Conservation (phyloP, 495 filamentous ascomycete species). For the Platismatia glauca region DNA sequence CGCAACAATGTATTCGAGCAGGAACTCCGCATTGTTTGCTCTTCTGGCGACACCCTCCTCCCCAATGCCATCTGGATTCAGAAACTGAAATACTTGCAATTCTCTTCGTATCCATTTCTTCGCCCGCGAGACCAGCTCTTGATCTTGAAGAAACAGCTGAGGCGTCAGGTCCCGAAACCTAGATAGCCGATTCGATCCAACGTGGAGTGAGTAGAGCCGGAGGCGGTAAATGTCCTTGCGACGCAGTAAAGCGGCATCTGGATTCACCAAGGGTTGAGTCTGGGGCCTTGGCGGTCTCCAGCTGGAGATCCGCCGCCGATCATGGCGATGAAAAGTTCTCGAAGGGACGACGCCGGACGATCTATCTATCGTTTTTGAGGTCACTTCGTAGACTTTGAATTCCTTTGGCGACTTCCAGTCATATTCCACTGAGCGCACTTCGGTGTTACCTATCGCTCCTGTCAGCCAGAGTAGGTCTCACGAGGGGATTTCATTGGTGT, state of each 20-base stretch:
- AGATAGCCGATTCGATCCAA: slow-evolving; percentile 76
- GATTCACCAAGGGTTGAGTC: slow-evolving; percentile 22
- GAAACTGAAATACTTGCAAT: slow-evolving; percentile 75
- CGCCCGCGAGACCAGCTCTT: slow-evolving; percentile 70
- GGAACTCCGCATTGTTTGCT: slow-evolving; percentile 74
- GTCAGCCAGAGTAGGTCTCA: slow-evolving; percentile 18
- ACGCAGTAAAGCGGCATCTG: slow-evolving; percentile 52
- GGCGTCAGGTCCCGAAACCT: slow-evolving; percentile 71
- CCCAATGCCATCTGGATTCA: slow-evolving; percentile 36
- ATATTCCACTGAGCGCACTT: slow-evolving; percentile 61
- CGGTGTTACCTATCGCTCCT: slow-evolving; percentile 45
- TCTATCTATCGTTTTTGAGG: slow-evolving; percentile 6
- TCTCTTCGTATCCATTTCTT: slow-evolving; percentile 82
- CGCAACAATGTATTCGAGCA: slow-evolving; percentile 81
- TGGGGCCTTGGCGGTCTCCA: slow-evolving; percentile 11
- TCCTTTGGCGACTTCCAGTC: slow-evolving; percentile 43
- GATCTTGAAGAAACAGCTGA: slow-evolving; percentile 49
- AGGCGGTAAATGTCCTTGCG: slow-evolving; percentile 70
- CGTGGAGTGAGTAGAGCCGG: slow-evolving; percentile 69
- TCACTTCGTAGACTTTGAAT: slow-evolving; percentile 47
- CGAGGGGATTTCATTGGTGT: slow-evolving; percentile 3
- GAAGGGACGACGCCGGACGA: not conserved
- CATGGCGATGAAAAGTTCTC: not conserved
- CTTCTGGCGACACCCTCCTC: slow-evolving; percentile 35
- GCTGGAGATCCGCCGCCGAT: not conserved